Evolutionary conservation across 768 basidiomycete species (phyloP).

Genomic region (Kwoniella shandongensis): DNA sequence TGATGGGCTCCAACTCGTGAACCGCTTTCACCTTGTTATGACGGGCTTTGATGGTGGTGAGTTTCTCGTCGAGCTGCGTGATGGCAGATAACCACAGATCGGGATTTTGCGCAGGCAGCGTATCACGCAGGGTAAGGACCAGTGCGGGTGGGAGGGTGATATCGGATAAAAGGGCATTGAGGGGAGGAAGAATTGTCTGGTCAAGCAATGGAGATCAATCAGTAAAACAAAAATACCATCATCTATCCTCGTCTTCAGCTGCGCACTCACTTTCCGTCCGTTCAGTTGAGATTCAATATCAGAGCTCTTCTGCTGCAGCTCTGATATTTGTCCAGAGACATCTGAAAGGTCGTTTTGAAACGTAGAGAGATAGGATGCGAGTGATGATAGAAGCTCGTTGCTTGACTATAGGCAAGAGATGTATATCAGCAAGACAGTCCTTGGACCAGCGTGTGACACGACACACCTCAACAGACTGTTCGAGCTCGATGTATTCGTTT

Average conservation of each 20-base stretch:
- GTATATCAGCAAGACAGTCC: not conserved
- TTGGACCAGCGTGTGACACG: not conserved
- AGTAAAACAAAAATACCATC: not conserved
- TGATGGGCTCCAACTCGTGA: conserved; percentile 74
- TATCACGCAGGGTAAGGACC: conserved; percentile 75
- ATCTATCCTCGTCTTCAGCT: not conserved
- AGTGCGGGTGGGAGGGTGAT: conserved; percentile 79
- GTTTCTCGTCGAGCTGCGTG: conserved; percentile 72
- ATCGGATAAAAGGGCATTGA: conserved; percentile 75
- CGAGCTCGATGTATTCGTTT: conserved; percentile 42
- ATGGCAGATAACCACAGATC: conserved; percentile 86
- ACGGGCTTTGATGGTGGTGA: conserved; percentile 68
- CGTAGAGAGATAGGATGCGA: conserved; percentile 87
- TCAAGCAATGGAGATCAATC: not conserved
- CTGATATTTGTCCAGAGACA: conserved; percentile 94
- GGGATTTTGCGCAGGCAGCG: conserved; percentile 62
- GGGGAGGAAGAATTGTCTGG: conserved; percentile 83
- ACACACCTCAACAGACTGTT: conserved; percentile 41
- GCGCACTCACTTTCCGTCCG: conserved; percentile 69
- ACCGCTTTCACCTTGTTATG: conserved; percentile 78
- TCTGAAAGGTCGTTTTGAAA: conserved; percentile 92
- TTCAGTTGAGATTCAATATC: conserved; percentile 84
- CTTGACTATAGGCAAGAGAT: conserved; percentile 65
- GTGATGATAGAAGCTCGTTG: conserved; percentile 75
- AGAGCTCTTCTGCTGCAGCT: conserved; percentile 84